phyloP scores from a whole-genome alignment of 768 basidiomycete species.

The Tylopilus felleus region DNA sequence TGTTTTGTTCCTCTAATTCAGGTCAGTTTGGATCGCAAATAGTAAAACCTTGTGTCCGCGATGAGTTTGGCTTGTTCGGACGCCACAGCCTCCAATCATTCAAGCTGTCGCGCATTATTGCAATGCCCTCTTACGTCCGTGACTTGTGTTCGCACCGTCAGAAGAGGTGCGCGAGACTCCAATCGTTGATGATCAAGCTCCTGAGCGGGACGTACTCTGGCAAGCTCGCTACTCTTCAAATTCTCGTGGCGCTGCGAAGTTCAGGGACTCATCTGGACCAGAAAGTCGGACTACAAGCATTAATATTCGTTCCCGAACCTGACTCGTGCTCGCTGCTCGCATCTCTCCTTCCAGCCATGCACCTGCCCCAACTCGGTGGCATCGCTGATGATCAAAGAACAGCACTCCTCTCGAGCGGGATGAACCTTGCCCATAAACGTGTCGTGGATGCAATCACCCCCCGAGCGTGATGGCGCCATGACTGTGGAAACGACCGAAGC shows the following conservation, averaged over 20 bases:
- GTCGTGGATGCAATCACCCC: neutral
- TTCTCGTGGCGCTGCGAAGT: neutral
- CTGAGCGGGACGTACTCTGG: neutral
- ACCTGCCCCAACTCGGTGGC: too few species aligned
- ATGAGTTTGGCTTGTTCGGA: constrained; percentile 1
- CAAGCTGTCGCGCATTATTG: neutral
- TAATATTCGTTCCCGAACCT: neutral
- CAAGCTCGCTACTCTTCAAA: neutral
- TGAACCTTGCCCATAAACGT: neutral
- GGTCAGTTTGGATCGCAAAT: neutral
- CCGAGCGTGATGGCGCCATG: neutral
- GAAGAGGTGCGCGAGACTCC: neutral
- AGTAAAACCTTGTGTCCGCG: neutral
- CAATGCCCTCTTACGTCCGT: neutral
- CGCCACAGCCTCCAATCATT: neutral
- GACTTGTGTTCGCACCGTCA: neutral
- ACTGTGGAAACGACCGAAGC: constrained; percentile 5
- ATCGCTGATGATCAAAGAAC: neutral
- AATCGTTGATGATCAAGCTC: too few species aligned
- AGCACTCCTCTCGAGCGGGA: neutral
- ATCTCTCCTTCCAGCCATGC: too few species aligned
- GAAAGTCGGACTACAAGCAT: neutral
- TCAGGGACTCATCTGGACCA: too few species aligned
- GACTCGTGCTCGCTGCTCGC: too few species aligned
- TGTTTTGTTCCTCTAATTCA: constrained; percentile 2